A percentile compares a stretch with the other conserved stretches of the same genome.
Conservation (phyloP, 2,329 filamentous ascomycete species). For the Gaeumannomyces tritici region DNA sequence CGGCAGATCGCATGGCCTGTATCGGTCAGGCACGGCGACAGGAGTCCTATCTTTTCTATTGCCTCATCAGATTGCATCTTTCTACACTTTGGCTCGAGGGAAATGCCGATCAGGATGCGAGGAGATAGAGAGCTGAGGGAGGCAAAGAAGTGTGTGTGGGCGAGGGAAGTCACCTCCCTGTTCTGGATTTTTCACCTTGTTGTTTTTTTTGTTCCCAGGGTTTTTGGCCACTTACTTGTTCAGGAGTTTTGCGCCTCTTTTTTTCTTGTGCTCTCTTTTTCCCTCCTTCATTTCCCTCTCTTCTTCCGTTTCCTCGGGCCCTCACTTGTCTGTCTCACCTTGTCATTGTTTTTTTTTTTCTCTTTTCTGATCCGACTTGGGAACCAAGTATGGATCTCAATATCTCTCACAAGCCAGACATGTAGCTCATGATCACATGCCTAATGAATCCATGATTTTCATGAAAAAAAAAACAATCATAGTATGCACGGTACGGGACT, state of each 20-base stretch:
- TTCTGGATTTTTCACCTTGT: background rate
- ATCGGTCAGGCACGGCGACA: too few relatives aligned
- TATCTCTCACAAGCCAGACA: background rate
- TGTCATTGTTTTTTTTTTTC: background rate
- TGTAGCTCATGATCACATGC: constrained; percentile 4
- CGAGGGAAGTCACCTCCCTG: background rate
- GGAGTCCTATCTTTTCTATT: background rate
- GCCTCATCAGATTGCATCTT: constrained; percentile 2
- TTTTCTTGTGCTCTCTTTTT: background rate
- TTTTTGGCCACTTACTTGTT: constrained; percentile 5
- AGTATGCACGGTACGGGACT: background rate
- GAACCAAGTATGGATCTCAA: background rate
- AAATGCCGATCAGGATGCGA: background rate
- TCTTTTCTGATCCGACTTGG: background rate
- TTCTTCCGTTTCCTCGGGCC: background rate
- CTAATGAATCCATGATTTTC: constrained; percentile 3
- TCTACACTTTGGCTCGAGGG: background rate
- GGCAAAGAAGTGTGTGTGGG: background rate
- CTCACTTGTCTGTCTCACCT: background rate
- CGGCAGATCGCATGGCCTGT: background rate
- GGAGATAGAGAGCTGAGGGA: background rate
- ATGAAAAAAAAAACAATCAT: background rate
- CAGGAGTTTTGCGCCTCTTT: background rate
- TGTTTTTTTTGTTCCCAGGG: constrained; percentile 10
- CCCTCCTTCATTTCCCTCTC: background rate